Evolutionary conservation across 2,329 filamentous ascomycete genomes (phyloP), one percentile per base, ranked within the genome.

Genomic region (Tolypocladium cylindrosporum): DNA sequence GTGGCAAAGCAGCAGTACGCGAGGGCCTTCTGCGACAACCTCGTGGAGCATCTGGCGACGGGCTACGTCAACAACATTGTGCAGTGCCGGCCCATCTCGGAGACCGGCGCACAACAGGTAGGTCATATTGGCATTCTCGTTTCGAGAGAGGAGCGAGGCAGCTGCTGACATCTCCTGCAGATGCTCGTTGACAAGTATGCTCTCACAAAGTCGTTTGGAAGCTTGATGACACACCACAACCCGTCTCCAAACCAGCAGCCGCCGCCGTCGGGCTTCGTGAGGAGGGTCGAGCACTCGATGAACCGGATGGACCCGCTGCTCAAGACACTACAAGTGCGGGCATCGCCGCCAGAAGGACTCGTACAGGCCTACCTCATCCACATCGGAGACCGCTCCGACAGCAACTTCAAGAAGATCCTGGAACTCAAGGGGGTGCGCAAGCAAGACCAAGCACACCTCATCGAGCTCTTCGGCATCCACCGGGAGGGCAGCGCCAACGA

Each of bases 331-430:
- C 94, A 99, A 78, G 93, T 99, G 54, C 90, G 90, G 36, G 86
- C 92, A 2, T 90, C 89, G 5, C 94, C 94, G 0, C 89, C 93
- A 0, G 94, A 99, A 76, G 93, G 90, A 2, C 83, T 99, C 4
- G 92, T 99, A 0, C 93, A 97, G 75, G 94, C 94, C 40, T 99
- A 99, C 71, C 85, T 99, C 40, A 96, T 97, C 72, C 94, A 97
- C 74, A 94, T 99, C 63, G 91, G 85, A 64, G 94, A 99, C 77
- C 87, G 89, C 58, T 96, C 89, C 62, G 94, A 97, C 70, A 83
- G 85, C 67, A 99, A 99, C 74, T 99, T 99, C 82, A 87, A 87
- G 69, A 97, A 97, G 75, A 89, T 99, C 60, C 84, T 99, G 52
- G 94, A 99, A 55, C 81, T 99, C 62, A 99, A 99, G 73, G 94